Conservation (phyloP, 2,329 filamentous ascomycete species). For the Colletotrichum siamense region DNA sequence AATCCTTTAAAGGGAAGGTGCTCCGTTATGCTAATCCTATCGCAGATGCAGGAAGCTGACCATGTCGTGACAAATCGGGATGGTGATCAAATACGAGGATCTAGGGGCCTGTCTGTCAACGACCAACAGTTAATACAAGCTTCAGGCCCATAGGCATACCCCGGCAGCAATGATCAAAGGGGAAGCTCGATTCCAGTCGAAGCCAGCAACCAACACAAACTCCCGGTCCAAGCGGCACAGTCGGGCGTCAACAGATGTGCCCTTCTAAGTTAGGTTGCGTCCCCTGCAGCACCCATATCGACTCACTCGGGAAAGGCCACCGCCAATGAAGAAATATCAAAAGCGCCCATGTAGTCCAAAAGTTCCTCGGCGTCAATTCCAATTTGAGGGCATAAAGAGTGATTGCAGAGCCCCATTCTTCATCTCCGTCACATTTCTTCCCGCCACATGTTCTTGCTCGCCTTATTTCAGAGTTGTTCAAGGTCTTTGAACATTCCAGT, state of each 20-base stretch:
- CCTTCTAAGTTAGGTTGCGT: neutral
- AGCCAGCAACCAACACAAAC: neutral
- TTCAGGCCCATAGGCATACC: neutral
- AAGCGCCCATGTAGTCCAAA: neutral
- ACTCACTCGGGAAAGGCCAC: neutral
- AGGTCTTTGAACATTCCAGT: no score
- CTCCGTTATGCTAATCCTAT: neutral
- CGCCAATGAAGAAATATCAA: neutral
- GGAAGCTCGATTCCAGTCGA: neutral
- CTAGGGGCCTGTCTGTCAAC: neutral
- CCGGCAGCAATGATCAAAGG: neutral
- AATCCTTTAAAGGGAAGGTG: neutral
- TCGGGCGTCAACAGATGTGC: neutral
- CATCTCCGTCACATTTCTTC: no score
- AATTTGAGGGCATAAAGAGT: neutral
- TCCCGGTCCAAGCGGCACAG: neutral
- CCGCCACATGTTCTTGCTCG: no score
- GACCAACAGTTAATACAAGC: neutral
- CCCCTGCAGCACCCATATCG: neutral
- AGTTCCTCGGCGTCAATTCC: neutral
- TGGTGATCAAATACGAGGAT: neutral
- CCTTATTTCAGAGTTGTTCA: no score
- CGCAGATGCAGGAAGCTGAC: neutral
- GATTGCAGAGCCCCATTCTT: accelerated
- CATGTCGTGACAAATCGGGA: neutral